A percentile compares a stretch with the other conserved stretches of the same genome.
These are phyloP conservation scores for Mortierella hygrophila DNA, from an alignment of 192 early-diverging fungal genomes.

Conservation along the genomic window DNA sequence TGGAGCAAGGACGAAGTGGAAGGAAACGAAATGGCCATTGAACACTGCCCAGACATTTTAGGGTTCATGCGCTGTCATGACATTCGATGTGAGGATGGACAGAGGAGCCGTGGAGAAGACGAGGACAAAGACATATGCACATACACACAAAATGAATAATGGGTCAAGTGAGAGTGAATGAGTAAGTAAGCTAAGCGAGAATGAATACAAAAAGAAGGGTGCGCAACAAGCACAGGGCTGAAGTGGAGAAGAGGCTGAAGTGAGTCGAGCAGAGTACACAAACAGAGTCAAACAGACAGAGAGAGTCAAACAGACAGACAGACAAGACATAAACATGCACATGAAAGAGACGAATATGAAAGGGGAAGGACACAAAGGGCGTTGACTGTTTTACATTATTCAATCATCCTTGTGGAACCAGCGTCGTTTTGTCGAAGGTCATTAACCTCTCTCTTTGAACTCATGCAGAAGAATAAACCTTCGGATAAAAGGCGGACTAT, in stretches of 20 bases:
- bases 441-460: background rate
- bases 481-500: background rate
- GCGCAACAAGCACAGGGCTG: conserved; percentile 2
- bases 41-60: background rate
- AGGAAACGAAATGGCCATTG: background rate
- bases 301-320: background rate
- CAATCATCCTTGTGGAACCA: background rate
- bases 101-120: background rate
- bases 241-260: background rate
- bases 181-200: too few relatives aligned
- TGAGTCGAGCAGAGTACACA: background rate
- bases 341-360: background rate
- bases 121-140: background rate
- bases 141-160: background rate
- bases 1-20: background rate
- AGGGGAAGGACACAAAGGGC: background rate
- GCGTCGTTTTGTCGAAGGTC: background rate
- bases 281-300: background rate
- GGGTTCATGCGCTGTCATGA: background rate
- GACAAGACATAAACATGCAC: background rate
- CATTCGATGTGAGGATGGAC: background rate
- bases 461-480: background rate
- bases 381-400: background rate
- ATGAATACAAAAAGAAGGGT: background rate
- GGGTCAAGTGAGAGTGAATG: background rate